Base-by-base conservation (phyloP, 2,329 filamentous ascomycete genomes). In the Diplodia intermedia region DNA sequence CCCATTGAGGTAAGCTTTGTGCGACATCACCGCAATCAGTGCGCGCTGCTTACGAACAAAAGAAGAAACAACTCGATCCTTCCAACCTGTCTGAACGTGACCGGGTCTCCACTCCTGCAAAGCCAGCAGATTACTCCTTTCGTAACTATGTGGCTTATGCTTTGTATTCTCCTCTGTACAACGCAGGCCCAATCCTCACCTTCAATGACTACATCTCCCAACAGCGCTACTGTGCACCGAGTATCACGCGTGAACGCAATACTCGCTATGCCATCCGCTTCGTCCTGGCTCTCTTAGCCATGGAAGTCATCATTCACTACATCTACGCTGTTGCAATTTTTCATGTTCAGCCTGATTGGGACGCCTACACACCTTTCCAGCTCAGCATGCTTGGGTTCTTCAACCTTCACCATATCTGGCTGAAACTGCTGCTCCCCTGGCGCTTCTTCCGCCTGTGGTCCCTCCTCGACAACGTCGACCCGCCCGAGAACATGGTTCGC, bases 151-250 rank as follows among this genome's bases (percentile, higher is more conserved):
- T 97, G 55, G 93, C 91, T 54, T 99, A 97, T 78, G 83, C 89
- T 49, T 87, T 98, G 69, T 99, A 99, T 77, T 93, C 93, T 1
- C 95, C 95, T 0, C 86, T 99, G 1, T 99, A 98, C 79, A 86
- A 99, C 38, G 88, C 94, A 0, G 95, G 95, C 0, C 95, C 95
- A 0, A 97, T 99, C 74, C 78, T 99, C 70, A 98, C 94, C 14
- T 99, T 98, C 83, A 99, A 99, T 80, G 96, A 99, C 82, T 99
- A 95, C 83, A 90, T 98, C 70, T 91, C 92, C 0, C 95, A 99
- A 78, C 85, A 86, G 69, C 90, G 92, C 72, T 91, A 94, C 80
- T 86, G 85, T 14, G 81, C 92, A 0, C 86, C 90, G 12, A 93
- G 88, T 68, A 89, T 95, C 73, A 91, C 90, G 71, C 80, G 79